Conservation (phyloP, 176 grass and related monocot genomes). For the Triticum timopheevii region DNA sequence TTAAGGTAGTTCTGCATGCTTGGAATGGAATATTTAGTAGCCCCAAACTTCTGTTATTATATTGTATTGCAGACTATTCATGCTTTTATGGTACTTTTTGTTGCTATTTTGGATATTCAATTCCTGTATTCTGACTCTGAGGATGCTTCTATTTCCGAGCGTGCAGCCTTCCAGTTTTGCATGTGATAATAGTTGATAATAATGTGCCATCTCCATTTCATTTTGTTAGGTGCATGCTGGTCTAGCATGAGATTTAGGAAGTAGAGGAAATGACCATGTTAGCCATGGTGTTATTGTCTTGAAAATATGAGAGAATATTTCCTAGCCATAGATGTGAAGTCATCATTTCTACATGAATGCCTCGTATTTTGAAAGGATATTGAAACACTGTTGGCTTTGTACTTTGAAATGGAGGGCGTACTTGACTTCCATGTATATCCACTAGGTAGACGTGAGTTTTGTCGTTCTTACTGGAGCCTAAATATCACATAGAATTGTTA, state of each 20-base stretch:
- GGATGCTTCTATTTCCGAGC: conserved; percentile 35
- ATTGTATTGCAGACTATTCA: conserved; percentile 30
- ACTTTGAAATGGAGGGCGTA: neutral
- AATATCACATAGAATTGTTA: neutral
- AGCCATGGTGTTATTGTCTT: neutral
- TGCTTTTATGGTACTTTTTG: conserved; percentile 29
- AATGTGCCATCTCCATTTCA: neutral
- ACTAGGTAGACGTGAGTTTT: neutral
- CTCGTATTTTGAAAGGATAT: neutral
- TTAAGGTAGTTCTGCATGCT: conserved; percentile 44
- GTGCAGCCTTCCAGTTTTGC: conserved; percentile 19
- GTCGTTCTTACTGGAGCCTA: neutral
- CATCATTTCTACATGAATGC: neutral
- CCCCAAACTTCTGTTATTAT: conserved; percentile 42
- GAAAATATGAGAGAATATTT: neutral
- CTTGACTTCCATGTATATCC: conserved; percentile 14
- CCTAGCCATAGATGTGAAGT: neutral
- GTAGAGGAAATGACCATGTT: neutral
- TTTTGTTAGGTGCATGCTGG: neutral
- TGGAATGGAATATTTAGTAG: conserved; percentile 36
- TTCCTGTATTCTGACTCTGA: conserved; percentile 16
- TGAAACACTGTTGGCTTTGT: conserved; percentile 4
- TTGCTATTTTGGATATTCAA: conserved; percentile 28
- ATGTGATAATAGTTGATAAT: conserved; percentile 5
- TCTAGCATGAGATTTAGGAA: neutral